Conservation (phyloP, 306 rosid species). For the Prinsepia uniflora region DNA sequence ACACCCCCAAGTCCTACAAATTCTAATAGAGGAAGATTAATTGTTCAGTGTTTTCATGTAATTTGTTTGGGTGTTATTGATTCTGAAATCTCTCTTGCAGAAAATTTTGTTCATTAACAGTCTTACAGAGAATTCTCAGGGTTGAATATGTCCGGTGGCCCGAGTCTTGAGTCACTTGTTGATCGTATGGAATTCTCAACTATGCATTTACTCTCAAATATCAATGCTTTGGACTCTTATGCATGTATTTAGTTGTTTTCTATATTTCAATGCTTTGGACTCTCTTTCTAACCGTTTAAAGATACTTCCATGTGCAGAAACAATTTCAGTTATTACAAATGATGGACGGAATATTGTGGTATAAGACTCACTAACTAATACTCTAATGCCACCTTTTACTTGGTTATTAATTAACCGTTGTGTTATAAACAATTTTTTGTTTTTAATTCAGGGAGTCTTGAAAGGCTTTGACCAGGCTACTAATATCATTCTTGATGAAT, state of each 20-base stretch:
- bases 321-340: constrained; percentile 83
- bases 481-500: constrained; percentile 95
- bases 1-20: background rate
- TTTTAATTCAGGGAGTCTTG: constrained; percentile 60
- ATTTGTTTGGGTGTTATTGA: background rate
- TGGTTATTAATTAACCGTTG: background rate
- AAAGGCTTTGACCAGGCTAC: constrained; percentile 99
- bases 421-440: background rate
- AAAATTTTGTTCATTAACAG: background rate
- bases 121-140: constrained; percentile 10
- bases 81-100: constrained; percentile 20
- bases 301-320: constrained; percentile 47
- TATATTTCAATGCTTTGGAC: background rate
- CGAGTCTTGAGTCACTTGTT: constrained; percentile 54
- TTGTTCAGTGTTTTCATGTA: background rate
- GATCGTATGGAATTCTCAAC: constrained; percentile 35
- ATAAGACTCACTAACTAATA: constrained; percentile 18
- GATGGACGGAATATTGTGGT: constrained; percentile 98
- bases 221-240: background rate
- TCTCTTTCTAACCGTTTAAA: background rate
- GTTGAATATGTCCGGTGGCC: constrained; percentile 39
- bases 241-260: background rate
- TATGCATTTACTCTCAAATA: background rate
- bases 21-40: background rate
- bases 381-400: background rate